Base-by-base conservation (phyloP, 306 rosid genomes). In the Fagus crenata region DNA sequence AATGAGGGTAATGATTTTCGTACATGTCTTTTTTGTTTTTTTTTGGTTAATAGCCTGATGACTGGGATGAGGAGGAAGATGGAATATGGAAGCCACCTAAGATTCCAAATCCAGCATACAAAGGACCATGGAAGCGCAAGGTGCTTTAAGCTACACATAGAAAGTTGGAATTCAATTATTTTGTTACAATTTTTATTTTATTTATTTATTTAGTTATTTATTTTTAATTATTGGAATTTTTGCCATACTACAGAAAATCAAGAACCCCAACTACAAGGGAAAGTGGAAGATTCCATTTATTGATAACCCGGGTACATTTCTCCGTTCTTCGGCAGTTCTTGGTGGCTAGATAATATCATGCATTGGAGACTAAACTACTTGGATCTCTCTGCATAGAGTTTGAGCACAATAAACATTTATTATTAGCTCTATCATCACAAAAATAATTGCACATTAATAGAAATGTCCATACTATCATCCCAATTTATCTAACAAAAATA, bases 81-180 rank as follows among this genome's bases (percentile, higher is more conserved):
- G 97, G 96, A 54, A 60, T 95, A 72, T 95, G 98, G 98, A 95
- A 82, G 85, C 77, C 93, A 43, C 88, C 96, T 36, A 95, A 89
- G 85, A 77, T 95, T 78, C 97, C 97, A 67, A 95, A 95, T 80
- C 96, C 98, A 39, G 96, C 96, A 73, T 92, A 92, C 82, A 95
- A 80, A 86, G 98, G 98, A 84, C 95, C 98, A 22, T 92, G 97
- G 98, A 92, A 87, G 76, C 92, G 87, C 64, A 95, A 90, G 97
- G 99, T 93, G 77, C 81, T 67, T 80, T 67, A 68, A 75, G 37
- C 76, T 56, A 75, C 78, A 63, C 2, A 32, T 56, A 58, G 11
- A 76, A 82, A 74, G 37, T 79, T 80, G 61, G 67, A 69, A 69
- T 63, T 42, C 32, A 40, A 33, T 33, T 73, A 53, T 84, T 43